A percentile compares a stretch with the other conserved stretches of the same genome.
Evolutionary conservation across 2,329 filamentous ascomycete species (phyloP).

Genomic region (Neofusicoccum kwambonambiense): DNA sequence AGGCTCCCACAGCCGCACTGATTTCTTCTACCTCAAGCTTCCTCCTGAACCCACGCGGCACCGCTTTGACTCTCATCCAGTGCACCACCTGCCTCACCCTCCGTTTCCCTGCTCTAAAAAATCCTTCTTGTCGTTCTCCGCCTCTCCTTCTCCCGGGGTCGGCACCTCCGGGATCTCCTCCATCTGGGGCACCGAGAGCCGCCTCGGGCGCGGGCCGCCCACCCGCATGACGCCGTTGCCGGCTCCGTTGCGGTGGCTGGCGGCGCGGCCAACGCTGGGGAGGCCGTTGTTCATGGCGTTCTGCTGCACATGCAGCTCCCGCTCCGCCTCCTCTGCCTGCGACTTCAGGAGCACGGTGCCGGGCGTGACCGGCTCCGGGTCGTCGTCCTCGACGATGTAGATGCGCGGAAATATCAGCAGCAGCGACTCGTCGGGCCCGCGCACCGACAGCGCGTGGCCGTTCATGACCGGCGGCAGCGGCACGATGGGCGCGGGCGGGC

Average conservation of each 20-base stretch:
- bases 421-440: neutral
- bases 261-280: neutral
- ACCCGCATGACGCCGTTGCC: constrained; percentile 1
- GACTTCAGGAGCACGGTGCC: constrained; percentile 1
- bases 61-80: neutral
- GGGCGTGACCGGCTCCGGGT: constrained; percentile 5
- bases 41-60: neutral
- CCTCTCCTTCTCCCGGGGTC: neutral
- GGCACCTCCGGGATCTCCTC: constrained; percentile 7
- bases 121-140: neutral
- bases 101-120: constrained; percentile 6
- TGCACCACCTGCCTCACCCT: constrained; percentile 1
- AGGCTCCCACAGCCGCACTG: neutral
- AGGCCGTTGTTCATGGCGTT: neutral
- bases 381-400: constrained; percentile 15
- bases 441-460: neutral
- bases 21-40: neutral
- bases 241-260: neutral
- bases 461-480: too few species aligned
- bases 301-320: neutral
- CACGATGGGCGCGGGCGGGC: neutral
- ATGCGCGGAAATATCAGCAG: constrained; percentile 13
- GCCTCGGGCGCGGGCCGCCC: neutral
- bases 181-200: neutral
- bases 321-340: neutral